Conservation (phyloP, 257 asterid genomes). For the Sherardia arvensis region DNA sequence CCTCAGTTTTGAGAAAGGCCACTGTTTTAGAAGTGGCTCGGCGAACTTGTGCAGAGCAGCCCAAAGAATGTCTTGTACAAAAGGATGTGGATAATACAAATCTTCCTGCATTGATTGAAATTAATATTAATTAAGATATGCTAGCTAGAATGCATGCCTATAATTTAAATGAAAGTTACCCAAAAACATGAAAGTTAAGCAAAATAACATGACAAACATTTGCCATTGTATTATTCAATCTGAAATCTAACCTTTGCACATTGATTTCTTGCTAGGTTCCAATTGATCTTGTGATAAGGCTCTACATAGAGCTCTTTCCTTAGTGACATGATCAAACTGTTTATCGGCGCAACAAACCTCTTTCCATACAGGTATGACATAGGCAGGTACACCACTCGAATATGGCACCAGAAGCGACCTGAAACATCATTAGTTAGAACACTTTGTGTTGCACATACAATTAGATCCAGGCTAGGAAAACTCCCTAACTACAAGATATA, state of each 20-base stretch:
- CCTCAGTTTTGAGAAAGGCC: constrained; percentile 61
- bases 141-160: too few species aligned
- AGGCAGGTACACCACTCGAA: constrained; percentile 55
- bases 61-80: constrained; percentile 57
- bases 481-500: background rate
- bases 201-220: too few species aligned
- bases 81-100: constrained; percentile 67
- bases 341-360: constrained; percentile 40
- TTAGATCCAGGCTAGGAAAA: background rate
- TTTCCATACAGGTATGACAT: constrained; percentile 56
- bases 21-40: constrained; percentile 50
- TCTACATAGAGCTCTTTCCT: constrained; percentile 42
- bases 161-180: too few species aligned
- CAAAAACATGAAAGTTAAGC: too few species aligned
- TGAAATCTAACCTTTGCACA: constrained; percentile 47
- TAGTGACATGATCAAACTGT: constrained; percentile 30
- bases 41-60: constrained; percentile 38
- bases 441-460: too few species aligned
- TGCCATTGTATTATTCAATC: too few species aligned
- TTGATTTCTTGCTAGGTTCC: constrained; percentile 46
- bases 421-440: background rate
- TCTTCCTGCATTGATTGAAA: constrained; percentile 55
- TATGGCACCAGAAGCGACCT: constrained; percentile 77
- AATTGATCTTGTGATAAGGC: constrained; percentile 38
- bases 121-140: too few species aligned